A percentile compares a stretch with the other conserved stretches of the same genome.
Conservation (phyloP, 2,329 filamentous ascomycete genomes). For the Bipolaris zeicola region DNA sequence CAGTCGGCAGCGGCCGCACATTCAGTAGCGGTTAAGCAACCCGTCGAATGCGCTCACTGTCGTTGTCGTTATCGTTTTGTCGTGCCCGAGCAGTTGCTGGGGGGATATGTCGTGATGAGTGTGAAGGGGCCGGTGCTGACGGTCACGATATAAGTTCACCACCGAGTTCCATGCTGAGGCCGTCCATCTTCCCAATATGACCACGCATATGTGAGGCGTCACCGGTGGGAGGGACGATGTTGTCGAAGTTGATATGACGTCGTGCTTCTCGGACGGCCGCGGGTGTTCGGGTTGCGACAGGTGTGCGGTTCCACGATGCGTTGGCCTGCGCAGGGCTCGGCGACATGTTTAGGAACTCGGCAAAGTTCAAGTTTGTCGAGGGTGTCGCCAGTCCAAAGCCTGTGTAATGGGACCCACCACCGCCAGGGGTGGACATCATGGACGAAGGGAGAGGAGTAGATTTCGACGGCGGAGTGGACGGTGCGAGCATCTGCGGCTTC, state of each 20-base stretch:
- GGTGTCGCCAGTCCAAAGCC: slow-evolving; percentile 74
- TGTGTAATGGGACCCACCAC: slow-evolving; percentile 61
- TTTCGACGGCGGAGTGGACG: slow-evolving; percentile 62
- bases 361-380: slow-evolving; percentile 86
- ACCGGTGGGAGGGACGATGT: slow-evolving; percentile 63
- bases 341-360: slow-evolving; percentile 96
- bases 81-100: slow-evolving; percentile 21
- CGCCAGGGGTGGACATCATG: slow-evolving; percentile 86
- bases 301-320: slow-evolving; percentile 72
- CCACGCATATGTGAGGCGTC: slow-evolving; percentile 50
- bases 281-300: slow-evolving; percentile 70
- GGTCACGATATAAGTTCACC: slow-evolving; percentile 63
- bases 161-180: slow-evolving; percentile 69
- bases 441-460: slow-evolving; percentile 72
- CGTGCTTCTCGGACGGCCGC: slow-evolving; percentile 70
- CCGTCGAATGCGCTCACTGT: slow-evolving; percentile 18
- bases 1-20: slow-evolving; percentile 1
- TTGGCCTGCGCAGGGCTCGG: slow-evolving; percentile 81
- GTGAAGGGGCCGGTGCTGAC: slow-evolving; percentile 15
- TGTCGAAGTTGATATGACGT: slow-evolving; percentile 81
- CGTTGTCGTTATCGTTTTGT: slow-evolving; percentile 29
- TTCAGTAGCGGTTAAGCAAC: slow-evolving; percentile 8
- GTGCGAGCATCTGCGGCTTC: slow-evolving; percentile 55
- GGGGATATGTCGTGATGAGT: slow-evolving; percentile 10
- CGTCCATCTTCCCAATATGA: slow-evolving; percentile 55